Evolutionary conservation across 345 rosid species (phyloP).

Genomic region (Citrus australasica): DNA sequence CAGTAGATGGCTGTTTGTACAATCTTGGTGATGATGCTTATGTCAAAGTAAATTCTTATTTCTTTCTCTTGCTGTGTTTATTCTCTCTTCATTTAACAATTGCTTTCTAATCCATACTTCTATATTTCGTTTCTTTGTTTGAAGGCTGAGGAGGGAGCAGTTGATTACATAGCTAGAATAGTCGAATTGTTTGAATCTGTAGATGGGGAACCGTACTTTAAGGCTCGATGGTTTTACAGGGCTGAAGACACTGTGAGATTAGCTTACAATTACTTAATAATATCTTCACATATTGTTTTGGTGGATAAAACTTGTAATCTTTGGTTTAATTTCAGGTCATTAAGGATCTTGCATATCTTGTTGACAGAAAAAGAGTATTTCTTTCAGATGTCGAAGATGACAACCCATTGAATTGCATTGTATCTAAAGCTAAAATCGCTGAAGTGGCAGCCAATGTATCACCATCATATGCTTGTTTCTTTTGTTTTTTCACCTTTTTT

Average conservation of each 20-base stretch:
- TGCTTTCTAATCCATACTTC: not conserved
- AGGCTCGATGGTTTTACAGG: constrained; percentile 39
- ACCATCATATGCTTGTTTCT: not conserved
- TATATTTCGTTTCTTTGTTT: not conserved
- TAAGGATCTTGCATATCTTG: constrained; percentile 2
- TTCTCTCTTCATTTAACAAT: not conserved
- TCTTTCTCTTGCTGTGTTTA: not conserved
- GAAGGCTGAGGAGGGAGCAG: constrained; percentile 30
- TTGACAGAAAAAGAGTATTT: constrained; percentile 33
- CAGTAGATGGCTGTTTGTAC: constrained; percentile 25
- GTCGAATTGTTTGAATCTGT: constrained; percentile 29
- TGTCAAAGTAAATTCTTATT: constrained; percentile 22
- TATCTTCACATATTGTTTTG: not conserved
- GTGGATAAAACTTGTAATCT: not conserved
- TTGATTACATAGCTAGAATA: constrained; percentile 34
- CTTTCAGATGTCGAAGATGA: constrained; percentile 40
- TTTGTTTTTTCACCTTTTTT: not conserved
- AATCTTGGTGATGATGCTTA: constrained; percentile 30
- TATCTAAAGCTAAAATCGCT: constrained; percentile 20
- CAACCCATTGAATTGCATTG: constrained; percentile 36
- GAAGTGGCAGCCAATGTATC: constrained; percentile 32
- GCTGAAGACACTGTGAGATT: constrained; percentile 40
- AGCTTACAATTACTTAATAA: not conserved
- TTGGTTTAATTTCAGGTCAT: constrained; percentile 27
- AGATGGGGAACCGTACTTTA: constrained; percentile 22